Evolutionary conservation across 331 rosid genomes (phyloP), one percentile per base, ranked within the genome.

Genomic region (Acacia concinna): DNA sequence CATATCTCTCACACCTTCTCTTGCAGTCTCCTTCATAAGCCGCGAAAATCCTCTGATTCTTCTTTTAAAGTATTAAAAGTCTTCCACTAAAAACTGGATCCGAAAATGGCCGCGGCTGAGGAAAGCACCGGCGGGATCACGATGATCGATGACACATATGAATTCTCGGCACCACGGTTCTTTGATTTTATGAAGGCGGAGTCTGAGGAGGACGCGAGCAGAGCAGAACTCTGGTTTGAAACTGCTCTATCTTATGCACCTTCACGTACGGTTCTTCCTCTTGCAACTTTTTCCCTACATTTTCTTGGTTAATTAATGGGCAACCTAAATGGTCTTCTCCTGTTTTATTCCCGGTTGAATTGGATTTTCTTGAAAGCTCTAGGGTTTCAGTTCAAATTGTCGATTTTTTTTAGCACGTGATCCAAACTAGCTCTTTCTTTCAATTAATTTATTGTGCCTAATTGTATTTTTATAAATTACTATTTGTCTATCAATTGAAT

Each of bases 171-270:
- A 0, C 99, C 99, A 32, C 86, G 88, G 0, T 95, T 91, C 93
- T 95, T 83, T 3, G 98, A 95, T 78, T 95, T 95, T 65, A 13
- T 28, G 5, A 82, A 41, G 30, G 90, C 84, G 4, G 99, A 96
- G 73, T 74, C 89, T 2, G 90, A 86, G 1, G 97, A 81, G 15
- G 94, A 90, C 6, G 28, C 44, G 13, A 81, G 54, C 68, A 77
- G 31, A 77, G 97, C 97, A 60, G 97, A 96, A 84, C 97, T 86
- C 79, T 96, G 99, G 98, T 96, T 96, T 82, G 91, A 88, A 14
- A 51, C 92, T 20, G 93, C 97, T 40, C 89, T 87, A 41, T 20
- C 91, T 14, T 89, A 93, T 51, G 99, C 97, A 18, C 99, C 99
- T 47, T 96, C 99, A 1, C 99, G 99, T 96, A 89, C 21, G 94